These are phyloP conservation scores for Nadsonia commutata DNA, from an alignment of 1,139 yeast species.

Conservation along the genomic window DNA sequence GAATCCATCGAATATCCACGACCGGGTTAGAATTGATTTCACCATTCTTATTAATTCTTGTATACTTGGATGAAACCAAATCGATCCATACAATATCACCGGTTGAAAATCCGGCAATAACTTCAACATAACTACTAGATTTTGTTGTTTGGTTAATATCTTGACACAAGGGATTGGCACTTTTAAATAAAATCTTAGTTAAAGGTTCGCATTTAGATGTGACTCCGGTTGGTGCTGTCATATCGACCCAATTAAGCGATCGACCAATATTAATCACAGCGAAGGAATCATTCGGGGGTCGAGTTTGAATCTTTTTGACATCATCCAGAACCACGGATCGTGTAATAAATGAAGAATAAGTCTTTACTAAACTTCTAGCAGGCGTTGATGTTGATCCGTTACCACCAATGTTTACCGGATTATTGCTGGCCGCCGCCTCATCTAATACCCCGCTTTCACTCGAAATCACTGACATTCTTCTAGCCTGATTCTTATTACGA, in stretches of 20 bases:
- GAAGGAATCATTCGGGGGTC: conserved; percentile 15
- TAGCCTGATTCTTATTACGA: neutral
- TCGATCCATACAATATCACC: conserved; percentile 48
- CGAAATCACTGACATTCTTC: neutral
- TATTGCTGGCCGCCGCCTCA: neutral
- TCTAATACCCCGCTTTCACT: neutral
- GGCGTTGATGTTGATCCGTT: neutral
- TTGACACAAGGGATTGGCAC: conserved; percentile 28
- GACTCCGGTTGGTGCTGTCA: conserved; percentile 10
- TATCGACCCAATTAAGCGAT: conserved; percentile 24
- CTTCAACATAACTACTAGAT: conserved; percentile 30
- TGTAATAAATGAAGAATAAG: conserved; percentile 26
- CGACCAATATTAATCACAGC: conserved; percentile 25
- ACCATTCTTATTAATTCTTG: conserved; percentile 36
- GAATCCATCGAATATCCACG: conserved; percentile 27
- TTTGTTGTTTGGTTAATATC: conserved; percentile 24
- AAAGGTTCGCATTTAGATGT: conserved; percentile 23
- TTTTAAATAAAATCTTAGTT: conserved; percentile 25
- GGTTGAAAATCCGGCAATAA: conserved; percentile 35
- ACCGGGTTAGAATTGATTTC: conserved; percentile 25
- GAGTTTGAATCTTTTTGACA: conserved; percentile 18
- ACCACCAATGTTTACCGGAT: neutral
- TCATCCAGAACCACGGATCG: conserved; percentile 26
- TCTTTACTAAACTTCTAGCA: conserved; percentile 17
- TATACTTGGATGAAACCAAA: conserved; percentile 30